Base-by-base conservation (phyloP, 2,329 filamentous ascomycete genomes). In the Periconia sp. region DNA sequence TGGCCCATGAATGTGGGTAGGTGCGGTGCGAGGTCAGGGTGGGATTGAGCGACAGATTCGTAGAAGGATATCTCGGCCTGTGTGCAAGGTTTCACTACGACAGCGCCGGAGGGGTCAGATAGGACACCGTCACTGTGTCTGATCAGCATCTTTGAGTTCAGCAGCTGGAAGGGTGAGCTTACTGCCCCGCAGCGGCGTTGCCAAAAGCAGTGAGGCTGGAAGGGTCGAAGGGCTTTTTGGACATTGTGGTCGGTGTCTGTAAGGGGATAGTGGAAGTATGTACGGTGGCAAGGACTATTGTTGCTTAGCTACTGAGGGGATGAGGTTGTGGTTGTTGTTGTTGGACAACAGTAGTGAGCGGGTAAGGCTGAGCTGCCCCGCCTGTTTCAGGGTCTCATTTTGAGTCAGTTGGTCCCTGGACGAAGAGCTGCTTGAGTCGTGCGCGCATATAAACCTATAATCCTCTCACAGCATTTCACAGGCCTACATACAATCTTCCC, bases 21-120 rank as follows among this genome's bases (percentile, higher is more conserved):
- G 59, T 92, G 82, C 17, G 85, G 81, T 36, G 85, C 81, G 60
- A 97, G 89, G 2, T 86, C 83, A 21, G 84, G 82, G 64, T 95
- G 87, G 16, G 79, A 72, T 23, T 80, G 71, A 19, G 85, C 65
- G 18, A 75, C 85, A 26, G 84, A 82, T 67, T 96, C 83, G 77
- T 99, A 99, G 71, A 99, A 99, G 31, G 84, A 80, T 59, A 97
- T 84, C 73, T 99, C 94, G 52, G 85, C 79, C 50, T 84, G 74
- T 0, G 89, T 95, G 70, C 92, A 97, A 13, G 94, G 94, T 73
- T 99, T 99, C 66, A 96, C 89, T 67, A 99, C 88, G 23, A 97
- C 78, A 52, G 87, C 83, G 66, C 94, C 94, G 39, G 89, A 84
- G 41, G 81, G 78, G 63, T 95, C 90, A 65, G 87, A 91, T 59